These are phyloP conservation scores for Areca catechu DNA, from an alignment of 176 grass and related monocot species.

Conservation along the genomic window DNA sequence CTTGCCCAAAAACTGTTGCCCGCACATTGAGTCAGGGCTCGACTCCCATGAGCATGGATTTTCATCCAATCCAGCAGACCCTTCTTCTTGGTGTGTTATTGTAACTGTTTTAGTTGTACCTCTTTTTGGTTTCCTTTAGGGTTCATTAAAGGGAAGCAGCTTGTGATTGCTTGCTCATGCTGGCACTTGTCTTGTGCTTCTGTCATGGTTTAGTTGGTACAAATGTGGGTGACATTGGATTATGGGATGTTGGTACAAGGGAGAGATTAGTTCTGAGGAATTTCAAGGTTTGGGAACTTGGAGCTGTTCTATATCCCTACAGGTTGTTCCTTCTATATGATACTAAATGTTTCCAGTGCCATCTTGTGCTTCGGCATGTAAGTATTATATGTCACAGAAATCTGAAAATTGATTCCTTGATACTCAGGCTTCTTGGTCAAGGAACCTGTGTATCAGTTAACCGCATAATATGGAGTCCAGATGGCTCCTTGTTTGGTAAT, in stretches of 20 bases:
- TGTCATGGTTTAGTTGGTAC: slow-evolving; percentile 66
- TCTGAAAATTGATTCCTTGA: slow-evolving; percentile 2
- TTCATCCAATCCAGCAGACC: slow-evolving; percentile 89
- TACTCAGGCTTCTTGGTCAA: slow-evolving; percentile 75
- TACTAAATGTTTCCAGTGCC: background rate
- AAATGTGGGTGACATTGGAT: slow-evolving; percentile 90
- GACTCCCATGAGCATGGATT: slow-evolving; percentile 96
- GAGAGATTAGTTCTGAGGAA: slow-evolving; percentile 67
- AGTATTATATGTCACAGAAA: too few species aligned
- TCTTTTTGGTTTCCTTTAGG: slow-evolving; percentile 5
- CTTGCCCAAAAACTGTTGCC: slow-evolving; percentile 76
- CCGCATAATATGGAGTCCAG: slow-evolving; percentile 91
- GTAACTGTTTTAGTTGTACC: background rate
- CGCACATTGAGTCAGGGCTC: slow-evolving; percentile 77
- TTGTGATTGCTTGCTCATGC: background rate
- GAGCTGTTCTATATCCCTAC: slow-evolving; percentile 62
- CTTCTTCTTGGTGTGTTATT: slow-evolving; percentile 73
- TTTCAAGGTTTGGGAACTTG: slow-evolving; percentile 97
- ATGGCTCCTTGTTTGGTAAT: slow-evolving; percentile 94
- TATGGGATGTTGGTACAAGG: slow-evolving; percentile 96
- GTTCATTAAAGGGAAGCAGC: too few species aligned
- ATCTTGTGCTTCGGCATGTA: too few species aligned
- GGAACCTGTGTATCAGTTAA: slow-evolving; percentile 88
- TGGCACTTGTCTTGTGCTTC: background rate
- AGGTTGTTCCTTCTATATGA: slow-evolving; percentile 35